A percentile compares a stretch with the other conserved stretches of the same genome.
phyloP scores from a whole-genome alignment of 495 filamentous ascomycete species.

The Penicillium herquei region DNA sequence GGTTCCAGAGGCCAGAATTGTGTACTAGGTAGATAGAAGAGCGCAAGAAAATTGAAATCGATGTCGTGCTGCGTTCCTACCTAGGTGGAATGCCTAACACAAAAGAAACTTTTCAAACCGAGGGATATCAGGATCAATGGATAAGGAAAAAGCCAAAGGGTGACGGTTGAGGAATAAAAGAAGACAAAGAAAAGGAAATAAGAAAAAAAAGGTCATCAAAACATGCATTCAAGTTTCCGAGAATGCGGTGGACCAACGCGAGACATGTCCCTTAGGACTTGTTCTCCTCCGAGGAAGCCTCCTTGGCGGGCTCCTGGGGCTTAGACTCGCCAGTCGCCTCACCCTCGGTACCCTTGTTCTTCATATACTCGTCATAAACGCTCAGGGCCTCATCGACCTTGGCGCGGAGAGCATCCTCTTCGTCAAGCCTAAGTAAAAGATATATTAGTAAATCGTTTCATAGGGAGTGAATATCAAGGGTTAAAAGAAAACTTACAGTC shows the following conservation, averaged over 20 bases:
- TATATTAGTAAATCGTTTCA: constrained; percentile 18
- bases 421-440: constrained; percentile 65
- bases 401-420: constrained; percentile 81
- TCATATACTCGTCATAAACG: constrained; percentile 98
- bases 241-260: constrained; percentile 16
- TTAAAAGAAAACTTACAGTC: constrained; percentile 71
- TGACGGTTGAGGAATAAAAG: constrained; percentile 26
- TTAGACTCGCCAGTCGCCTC: constrained; percentile 38
- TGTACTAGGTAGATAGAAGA: constrained; percentile 14
- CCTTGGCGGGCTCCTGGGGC: constrained; percentile 45
- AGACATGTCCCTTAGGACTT: constrained; percentile 42
- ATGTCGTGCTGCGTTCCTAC: constrained; percentile 37
- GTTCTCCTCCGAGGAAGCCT: constrained; percentile 45
- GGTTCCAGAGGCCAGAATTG: background rate
- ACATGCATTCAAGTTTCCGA: constrained; percentile 39
- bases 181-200: constrained; percentile 27
- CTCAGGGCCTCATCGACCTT: constrained; percentile 97
- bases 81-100: constrained; percentile 38
- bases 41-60: constrained; percentile 19
- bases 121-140: constrained; percentile 51
- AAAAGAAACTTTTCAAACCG: constrained; percentile 47
- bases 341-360: constrained; percentile 57
- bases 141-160: constrained; percentile 21
- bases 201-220: constrained; percentile 45
- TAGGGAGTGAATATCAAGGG: background rate